These are phyloP conservation scores for Entamoeba invadens DNA, from an alignment of 208 protist species.

Conservation along the genomic window DNA sequence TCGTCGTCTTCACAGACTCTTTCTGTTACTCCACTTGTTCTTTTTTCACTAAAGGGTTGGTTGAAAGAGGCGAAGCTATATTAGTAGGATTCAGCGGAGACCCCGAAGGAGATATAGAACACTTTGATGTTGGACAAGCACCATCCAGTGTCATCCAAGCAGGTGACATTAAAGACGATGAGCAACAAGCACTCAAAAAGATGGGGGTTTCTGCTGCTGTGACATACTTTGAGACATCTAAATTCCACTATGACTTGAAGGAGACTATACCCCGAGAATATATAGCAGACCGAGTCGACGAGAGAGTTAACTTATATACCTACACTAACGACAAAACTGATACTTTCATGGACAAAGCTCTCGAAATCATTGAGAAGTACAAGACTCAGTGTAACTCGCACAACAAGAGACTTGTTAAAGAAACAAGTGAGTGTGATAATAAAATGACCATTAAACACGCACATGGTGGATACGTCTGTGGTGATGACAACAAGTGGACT, in stretches of 20 bases:
- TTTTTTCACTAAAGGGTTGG: background rate
- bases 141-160: background rate
- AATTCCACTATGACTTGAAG: background rate
- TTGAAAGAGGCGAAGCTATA: background rate
- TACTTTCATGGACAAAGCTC: background rate
- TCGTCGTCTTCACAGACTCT: background rate
- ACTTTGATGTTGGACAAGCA: background rate
- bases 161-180: background rate
- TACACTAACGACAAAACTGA: background rate
- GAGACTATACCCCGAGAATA: background rate
- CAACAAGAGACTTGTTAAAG: background rate
- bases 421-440: background rate
- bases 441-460: background rate
- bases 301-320: background rate
- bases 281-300: background rate
- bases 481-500: background rate
- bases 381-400: background rate
- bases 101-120: background rate
- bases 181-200: background rate
- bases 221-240: background rate
- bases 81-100: background rate
- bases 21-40: background rate
- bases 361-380: background rate
- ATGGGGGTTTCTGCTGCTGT: background rate
- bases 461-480: background rate